Evolutionary conservation across 129 eudicot species (phyloP).

Genomic region (Chrysanthemum seticuspe): DNA sequence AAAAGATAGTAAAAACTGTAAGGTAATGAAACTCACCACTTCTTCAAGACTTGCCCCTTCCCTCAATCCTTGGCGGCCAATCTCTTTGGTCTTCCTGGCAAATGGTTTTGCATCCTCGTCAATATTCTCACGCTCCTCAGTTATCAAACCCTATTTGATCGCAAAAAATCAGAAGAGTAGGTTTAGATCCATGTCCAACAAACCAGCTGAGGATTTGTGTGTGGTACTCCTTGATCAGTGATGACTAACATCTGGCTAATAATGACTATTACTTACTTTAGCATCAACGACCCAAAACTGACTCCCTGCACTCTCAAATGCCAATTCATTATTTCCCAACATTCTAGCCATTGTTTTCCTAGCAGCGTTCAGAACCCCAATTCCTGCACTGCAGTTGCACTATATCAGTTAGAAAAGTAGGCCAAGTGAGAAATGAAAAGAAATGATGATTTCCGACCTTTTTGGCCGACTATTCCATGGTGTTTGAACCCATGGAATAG

Average conservation of each 20-base stretch:
- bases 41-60: slow-evolving; percentile 94
- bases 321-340: slow-evolving; percentile 80
- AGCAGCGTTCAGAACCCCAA: slow-evolving; percentile 96
- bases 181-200: slow-evolving; percentile 14
- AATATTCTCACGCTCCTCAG: slow-evolving; percentile 81
- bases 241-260: background rate
- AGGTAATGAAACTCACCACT: slow-evolving; percentile 60
- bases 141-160: slow-evolving; percentile 68
- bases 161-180: background rate
- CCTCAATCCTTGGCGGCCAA: slow-evolving; percentile 73
- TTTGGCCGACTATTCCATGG: too few species aligned
- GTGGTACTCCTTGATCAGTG: background rate
- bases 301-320: slow-evolving; percentile 88
- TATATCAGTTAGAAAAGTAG: background rate
- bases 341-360: slow-evolving; percentile 99
- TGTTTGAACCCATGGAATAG: too few species aligned
- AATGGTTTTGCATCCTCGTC: slow-evolving; percentile 86
- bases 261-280: slow-evolving; percentile 47
- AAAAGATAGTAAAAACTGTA: too few species aligned
- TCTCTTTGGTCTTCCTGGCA: slow-evolving; percentile 84
- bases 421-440: too few species aligned
- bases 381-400: slow-evolving; percentile 87
- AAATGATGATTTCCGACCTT: too few species aligned
- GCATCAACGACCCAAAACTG: slow-evolving; percentile 99
- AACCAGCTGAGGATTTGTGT: slow-evolving; percentile 3